Evolutionary conservation across 306 rosid species (phyloP).

Genomic region (Corylus americana): DNA sequence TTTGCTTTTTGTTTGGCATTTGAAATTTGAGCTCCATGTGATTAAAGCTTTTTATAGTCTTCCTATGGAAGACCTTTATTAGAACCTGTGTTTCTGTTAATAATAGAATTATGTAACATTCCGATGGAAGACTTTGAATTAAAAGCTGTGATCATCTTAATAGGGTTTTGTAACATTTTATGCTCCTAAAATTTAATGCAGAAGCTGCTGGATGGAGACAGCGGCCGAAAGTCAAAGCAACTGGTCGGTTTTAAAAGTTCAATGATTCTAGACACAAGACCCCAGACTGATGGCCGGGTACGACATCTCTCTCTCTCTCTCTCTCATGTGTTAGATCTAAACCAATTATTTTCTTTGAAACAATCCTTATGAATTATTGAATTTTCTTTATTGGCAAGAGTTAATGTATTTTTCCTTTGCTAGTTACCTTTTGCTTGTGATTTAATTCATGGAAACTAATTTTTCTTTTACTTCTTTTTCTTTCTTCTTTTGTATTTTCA

Average conservation of each 20-base stretch:
- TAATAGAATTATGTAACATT: constrained; percentile 4
- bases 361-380: background rate
- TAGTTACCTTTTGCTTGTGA: constrained; percentile 17
- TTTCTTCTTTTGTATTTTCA: constrained; percentile 38
- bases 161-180: constrained; percentile 20
- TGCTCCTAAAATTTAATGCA: constrained; percentile 29
- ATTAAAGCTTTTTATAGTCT: constrained; percentile 6
- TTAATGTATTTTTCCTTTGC: constrained; percentile 1
- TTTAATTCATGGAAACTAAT: constrained; percentile 15
- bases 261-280: constrained; percentile 83
- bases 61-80: background rate
- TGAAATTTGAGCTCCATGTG: constrained; percentile 16
- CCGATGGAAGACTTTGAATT: background rate
- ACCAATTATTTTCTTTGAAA: background rate
- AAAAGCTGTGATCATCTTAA: background rate
- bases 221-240: constrained; percentile 69
- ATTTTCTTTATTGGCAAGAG: background rate
- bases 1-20: constrained; percentile 11
- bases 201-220: constrained; percentile 82
- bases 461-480: constrained; percentile 6
- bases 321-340: constrained; percentile 18
- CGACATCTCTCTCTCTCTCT: constrained; percentile 22
- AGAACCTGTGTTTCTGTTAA: constrained; percentile 3
- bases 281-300: constrained; percentile 97
- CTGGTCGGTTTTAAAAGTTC: constrained; percentile 86